Conservation (phyloP, 176 grass and related monocot species). For the Lolium multiflorum region DNA sequence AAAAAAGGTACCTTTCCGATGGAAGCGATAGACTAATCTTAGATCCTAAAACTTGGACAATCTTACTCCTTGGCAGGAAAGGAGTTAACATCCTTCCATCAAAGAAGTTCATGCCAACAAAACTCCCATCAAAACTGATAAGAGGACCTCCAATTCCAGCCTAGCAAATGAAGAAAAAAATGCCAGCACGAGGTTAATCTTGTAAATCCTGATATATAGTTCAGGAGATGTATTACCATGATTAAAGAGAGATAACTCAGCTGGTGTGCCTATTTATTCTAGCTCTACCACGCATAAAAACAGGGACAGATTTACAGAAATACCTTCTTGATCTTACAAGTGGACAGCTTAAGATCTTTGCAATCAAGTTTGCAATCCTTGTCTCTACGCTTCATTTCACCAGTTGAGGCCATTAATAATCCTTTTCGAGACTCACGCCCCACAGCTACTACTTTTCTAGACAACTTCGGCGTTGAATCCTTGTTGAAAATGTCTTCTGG, state of each 20-base stretch:
- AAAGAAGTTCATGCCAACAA: slow-evolving; percentile 25
- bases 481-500: background rate
- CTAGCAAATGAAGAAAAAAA: slow-evolving; percentile 2
- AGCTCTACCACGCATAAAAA: background rate
- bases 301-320: background rate
- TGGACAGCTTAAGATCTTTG: slow-evolving; percentile 8
- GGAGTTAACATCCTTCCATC: slow-evolving; percentile 13
- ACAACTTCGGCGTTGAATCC: too few species aligned
- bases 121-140: slow-evolving; percentile 21
- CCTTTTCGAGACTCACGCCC: background rate
- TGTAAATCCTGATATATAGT: background rate
- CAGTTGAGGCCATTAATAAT: slow-evolving; percentile 12
- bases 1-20: slow-evolving; percentile 4
- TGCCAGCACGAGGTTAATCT: background rate
- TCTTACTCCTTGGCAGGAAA: slow-evolving; percentile 2
- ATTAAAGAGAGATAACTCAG: background rate
- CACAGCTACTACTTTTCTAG: slow-evolving; percentile 20
- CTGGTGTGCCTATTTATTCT: background rate
- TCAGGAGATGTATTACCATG: background rate
- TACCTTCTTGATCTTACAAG: slow-evolving; percentile 49
- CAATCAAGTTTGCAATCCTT: slow-evolving; percentile 3
- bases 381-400: background rate
- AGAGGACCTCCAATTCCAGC: slow-evolving; percentile 31
- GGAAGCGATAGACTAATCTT: background rate
- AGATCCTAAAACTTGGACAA: background rate